These are phyloP conservation scores for Hortiboletus rubellus DNA, from an alignment of 1,284 basidiomycete species.

Conservation along the genomic window DNA sequence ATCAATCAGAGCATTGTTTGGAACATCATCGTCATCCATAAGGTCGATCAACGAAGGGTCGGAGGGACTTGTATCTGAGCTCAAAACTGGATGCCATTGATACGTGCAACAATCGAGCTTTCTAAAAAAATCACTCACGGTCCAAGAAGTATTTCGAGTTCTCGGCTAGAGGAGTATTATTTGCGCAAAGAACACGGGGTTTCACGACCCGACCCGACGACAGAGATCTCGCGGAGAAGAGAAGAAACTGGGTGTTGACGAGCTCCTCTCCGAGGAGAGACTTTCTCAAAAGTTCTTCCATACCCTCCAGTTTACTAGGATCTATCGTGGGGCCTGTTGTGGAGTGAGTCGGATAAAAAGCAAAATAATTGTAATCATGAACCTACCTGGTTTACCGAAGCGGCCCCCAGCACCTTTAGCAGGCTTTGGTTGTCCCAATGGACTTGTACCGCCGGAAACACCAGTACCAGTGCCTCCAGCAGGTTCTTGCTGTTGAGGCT, in stretches of 20 bases:
- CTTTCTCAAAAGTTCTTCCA: conserved; percentile 25
- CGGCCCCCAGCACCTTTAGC: conserved; percentile 42
- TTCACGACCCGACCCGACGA: conserved; percentile 2
- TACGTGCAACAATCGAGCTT: not conserved
- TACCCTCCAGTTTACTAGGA: conserved; percentile 2
- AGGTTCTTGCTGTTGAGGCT: too few species aligned
- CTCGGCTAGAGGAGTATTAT: conserved; percentile 23
- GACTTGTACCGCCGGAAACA: conserved; percentile 15
- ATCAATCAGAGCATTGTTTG: not conserved
- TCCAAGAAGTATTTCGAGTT: conserved; percentile 25
- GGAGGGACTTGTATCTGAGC: conserved; percentile 9
- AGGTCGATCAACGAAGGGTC: conserved; percentile 18
- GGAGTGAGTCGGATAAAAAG: conserved; percentile 3
- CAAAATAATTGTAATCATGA: not conserved
- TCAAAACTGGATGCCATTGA: conserved; percentile 17
- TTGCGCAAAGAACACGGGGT: conserved; percentile 27
- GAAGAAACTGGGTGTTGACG: conserved; percentile 31
- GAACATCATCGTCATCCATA: conserved; percentile 11
- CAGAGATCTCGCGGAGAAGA: conserved; percentile 25
- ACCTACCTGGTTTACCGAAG: conserved; percentile 34
- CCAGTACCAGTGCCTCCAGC: not conserved
- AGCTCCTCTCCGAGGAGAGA: conserved; percentile 28
- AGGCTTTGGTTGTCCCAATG: conserved; percentile 40
- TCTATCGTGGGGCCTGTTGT: conserved; percentile 8
- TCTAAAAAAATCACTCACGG: conserved; percentile 13